Evolutionary conservation across 2,329 filamentous ascomycete genomes (phyloP).

Genomic region (Pseudofabraea citricarpa): DNA sequence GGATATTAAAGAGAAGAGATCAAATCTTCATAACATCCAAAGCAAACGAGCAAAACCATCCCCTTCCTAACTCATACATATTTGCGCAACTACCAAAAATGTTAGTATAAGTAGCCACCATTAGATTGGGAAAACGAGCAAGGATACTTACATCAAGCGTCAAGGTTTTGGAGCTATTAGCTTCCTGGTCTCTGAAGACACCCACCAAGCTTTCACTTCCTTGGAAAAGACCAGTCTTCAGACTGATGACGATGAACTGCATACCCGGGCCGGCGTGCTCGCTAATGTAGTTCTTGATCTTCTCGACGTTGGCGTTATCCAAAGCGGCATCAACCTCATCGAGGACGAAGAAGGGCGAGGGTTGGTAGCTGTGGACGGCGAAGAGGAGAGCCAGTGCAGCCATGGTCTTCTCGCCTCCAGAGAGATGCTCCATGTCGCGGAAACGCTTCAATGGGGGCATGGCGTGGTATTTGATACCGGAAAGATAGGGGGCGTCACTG

Average conservation of each 20-base stretch:
- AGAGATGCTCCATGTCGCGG: conserved; percentile 97
- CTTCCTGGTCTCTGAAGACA: conserved; percentile 90
- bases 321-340: conserved; percentile 97
- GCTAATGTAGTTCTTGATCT: conserved; percentile 93
- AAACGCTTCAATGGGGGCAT: conserved; percentile 99
- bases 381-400: conserved; percentile 94
- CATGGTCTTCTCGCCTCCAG: conserved; percentile 98
- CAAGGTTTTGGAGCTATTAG: conserved; percentile 86
- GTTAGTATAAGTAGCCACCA: conserved; percentile 9
- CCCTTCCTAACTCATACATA: no score
- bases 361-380: conserved; percentile 94
- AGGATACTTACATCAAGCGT: conserved; percentile 81
- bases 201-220: conserved; percentile 94
- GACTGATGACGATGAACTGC: conserved; percentile 97
- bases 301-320: conserved; percentile 95
- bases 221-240: conserved; percentile 95
- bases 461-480: conserved; percentile 95
- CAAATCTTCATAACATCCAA: no score
- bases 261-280: conserved; percentile 94
- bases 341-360: conserved; percentile 93
- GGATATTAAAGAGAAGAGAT: no score
- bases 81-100: conserved; percentile 18
- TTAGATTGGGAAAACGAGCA: not conserved
- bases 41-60: no score
- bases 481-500: conserved; percentile 91